phyloP scores from a whole-genome alignment of 768 basidiomycete species.

The Sistotremastrum suecicum region DNA sequence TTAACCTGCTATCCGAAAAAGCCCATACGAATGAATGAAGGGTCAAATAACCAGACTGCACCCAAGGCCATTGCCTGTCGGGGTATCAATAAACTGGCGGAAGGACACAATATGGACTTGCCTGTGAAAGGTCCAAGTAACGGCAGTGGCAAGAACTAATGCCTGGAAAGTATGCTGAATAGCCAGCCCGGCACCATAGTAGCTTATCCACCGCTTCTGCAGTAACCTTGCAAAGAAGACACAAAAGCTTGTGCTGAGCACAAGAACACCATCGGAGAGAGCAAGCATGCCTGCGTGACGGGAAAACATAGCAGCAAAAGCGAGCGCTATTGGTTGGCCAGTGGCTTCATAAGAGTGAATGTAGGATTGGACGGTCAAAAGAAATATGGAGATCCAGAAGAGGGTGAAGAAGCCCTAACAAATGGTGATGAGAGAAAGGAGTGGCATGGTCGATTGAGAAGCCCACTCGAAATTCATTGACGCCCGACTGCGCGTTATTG shows the following conservation, averaged over 20 bases:
- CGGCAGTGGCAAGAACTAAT: conserved; percentile 48
- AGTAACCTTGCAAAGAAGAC: conserved; percentile 75
- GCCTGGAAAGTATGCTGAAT: conserved; percentile 79
- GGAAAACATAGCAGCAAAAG: conserved; percentile 79
- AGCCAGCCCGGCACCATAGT: conserved; percentile 60
- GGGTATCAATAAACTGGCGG: background rate
- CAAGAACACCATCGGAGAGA: conserved; percentile 70
- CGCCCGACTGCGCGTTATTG: conserved; percentile 51
- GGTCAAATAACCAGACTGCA: conserved; percentile 84
- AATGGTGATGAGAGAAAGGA: conserved; percentile 2
- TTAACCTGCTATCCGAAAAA: conserved; percentile 9
- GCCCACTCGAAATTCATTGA: conserved; percentile 75
- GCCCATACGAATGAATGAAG: conserved; percentile 65
- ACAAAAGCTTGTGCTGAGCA: conserved; percentile 58
- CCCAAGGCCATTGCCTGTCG: conserved; percentile 91
- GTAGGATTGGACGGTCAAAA: conserved; percentile 69
- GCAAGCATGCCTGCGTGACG: conserved; percentile 74
- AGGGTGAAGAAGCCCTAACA: conserved; percentile 82
- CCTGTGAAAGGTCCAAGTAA: conserved; percentile 88
- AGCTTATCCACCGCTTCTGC: conserved; percentile 65
- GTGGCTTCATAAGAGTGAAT: conserved; percentile 61
- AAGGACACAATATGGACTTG: conserved; percentile 12
- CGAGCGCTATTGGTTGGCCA: conserved; percentile 64
- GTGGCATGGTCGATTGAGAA: background rate
- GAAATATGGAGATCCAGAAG: conserved; percentile 85